These are phyloP conservation scores for Venturia nashicola DNA, from an alignment of 2,329 filamentous ascomycete genomes.

Conservation along the genomic window DNA sequence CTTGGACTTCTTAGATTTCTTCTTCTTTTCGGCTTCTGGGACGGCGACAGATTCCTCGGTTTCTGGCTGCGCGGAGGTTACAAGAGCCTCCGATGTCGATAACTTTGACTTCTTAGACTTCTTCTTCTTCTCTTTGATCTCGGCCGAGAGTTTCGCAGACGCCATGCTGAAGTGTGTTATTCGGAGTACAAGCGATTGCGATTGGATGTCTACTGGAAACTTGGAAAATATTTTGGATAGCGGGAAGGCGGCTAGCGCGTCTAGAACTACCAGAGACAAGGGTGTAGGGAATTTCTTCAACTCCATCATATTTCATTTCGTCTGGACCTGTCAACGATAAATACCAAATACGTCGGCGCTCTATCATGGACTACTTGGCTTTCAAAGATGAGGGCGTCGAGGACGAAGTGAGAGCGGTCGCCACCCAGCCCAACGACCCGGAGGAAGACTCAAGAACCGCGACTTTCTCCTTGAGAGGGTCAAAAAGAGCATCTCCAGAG, in stretches of 20 bases:
- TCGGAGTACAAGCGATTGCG: neutral
- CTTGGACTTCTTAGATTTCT: constrained; percentile 1
- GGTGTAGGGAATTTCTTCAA: neutral
- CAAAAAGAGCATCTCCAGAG: neutral
- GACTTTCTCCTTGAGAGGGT: neutral
- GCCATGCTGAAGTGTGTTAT: neutral
- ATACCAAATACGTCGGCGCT: neutral
- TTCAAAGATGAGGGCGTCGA: neutral
- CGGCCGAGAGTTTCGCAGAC: neutral
- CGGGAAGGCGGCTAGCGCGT: constrained; percentile 37
- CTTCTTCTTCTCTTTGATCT: neutral
- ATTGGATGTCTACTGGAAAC: neutral
- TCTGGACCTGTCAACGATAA: neutral
- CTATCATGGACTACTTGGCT: neutral
- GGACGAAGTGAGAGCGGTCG: neutral
- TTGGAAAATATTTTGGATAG: neutral
- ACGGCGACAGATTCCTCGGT: neutral
- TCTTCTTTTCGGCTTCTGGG: neutral
- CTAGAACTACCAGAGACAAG: constrained; percentile 34
- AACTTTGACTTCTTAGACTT: constrained; percentile 1
- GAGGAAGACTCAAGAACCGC: constrained; percentile 3
- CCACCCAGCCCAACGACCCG: neutral
- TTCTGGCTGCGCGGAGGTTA: neutral
- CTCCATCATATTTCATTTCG: neutral
- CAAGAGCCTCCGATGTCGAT: neutral